These are phyloP conservation scores for Ceriops tagal DNA, from an alignment of 345 rosid genomes.

Conservation along the genomic window DNA sequence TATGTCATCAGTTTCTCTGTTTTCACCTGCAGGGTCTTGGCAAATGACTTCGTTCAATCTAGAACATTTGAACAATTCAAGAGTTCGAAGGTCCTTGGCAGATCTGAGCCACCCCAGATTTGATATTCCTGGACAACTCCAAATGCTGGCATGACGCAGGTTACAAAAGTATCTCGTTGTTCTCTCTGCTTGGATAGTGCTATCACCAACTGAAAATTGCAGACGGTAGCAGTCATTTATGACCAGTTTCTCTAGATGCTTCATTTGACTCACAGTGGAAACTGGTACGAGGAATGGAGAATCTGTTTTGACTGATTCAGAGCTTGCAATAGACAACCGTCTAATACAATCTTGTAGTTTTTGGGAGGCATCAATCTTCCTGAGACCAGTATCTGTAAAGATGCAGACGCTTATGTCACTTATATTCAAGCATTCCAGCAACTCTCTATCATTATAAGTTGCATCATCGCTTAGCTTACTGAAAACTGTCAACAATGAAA, in stretches of 20 bases:
- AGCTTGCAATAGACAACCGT: not conserved
- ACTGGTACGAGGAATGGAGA: not conserved
- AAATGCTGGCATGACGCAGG: not conserved
- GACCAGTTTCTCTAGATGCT: not conserved
- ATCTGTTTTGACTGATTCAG: not conserved
- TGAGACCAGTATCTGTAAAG: not conserved
- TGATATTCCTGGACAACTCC: not conserved
- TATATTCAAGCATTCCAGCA: not conserved
- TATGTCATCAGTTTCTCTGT: not conserved
- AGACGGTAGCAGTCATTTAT: not conserved
- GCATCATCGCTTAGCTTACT: not conserved
- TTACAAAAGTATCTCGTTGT: not conserved
- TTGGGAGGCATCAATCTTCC: not conserved
- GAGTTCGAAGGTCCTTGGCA: not conserved
- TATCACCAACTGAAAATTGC: not conserved
- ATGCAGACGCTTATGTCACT: not conserved
- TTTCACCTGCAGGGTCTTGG: not conserved
- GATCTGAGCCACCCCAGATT: not conserved
- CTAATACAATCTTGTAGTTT: not conserved
- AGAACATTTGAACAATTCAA: not conserved
- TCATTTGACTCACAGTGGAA: not conserved
- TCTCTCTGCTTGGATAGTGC: not conserved
- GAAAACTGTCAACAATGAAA: not conserved
- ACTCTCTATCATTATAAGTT: not conserved
- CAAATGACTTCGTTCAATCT: not conserved